Conservation (phyloP, 495 filamentous ascomycete species). For the Cryomyces minteri region DNA sequence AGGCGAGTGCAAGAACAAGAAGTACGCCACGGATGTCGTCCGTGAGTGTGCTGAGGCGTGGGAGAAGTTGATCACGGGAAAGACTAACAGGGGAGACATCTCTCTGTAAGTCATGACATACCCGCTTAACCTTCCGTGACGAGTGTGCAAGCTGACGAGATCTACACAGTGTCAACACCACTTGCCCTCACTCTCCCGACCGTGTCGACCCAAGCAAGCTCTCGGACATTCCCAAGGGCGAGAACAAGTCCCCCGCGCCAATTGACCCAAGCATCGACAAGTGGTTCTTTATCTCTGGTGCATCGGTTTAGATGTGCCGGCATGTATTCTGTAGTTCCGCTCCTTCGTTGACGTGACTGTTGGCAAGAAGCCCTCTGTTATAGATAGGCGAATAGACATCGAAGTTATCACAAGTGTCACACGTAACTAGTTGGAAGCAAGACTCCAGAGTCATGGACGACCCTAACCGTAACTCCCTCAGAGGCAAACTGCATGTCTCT, state of each 20-base stretch:
- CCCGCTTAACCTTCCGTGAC: background rate
- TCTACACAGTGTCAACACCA: constrained; percentile 50
- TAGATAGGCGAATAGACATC: no score
- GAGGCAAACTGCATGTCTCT: no score
- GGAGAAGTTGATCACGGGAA: constrained; percentile 87
- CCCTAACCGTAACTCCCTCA: no score
- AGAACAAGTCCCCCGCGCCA: constrained; percentile 67
- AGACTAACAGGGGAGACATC: constrained; percentile 55
- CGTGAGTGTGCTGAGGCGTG: constrained; percentile 93
- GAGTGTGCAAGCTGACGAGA: no score
- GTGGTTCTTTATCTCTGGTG: constrained; percentile 99
- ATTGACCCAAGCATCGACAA: constrained; percentile 98
- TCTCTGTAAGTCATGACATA: constrained; percentile 45
- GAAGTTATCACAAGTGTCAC: no score
- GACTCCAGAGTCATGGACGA: no score
- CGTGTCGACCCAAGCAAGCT: constrained; percentile 44
- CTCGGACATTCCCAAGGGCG: constrained; percentile 49
- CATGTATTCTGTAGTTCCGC: background rate
- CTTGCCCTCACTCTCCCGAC: constrained; percentile 48
- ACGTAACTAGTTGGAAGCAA: no score
- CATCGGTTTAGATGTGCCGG: constrained; percentile 45
- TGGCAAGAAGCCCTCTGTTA: no score
- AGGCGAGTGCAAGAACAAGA: constrained; percentile 99
- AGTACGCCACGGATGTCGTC: constrained; percentile 90
- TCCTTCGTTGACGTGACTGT: no score